These are phyloP conservation scores for Leucocoprinus leucothites DNA, from an alignment of 768 basidiomycete species.

Conservation along the genomic window DNA sequence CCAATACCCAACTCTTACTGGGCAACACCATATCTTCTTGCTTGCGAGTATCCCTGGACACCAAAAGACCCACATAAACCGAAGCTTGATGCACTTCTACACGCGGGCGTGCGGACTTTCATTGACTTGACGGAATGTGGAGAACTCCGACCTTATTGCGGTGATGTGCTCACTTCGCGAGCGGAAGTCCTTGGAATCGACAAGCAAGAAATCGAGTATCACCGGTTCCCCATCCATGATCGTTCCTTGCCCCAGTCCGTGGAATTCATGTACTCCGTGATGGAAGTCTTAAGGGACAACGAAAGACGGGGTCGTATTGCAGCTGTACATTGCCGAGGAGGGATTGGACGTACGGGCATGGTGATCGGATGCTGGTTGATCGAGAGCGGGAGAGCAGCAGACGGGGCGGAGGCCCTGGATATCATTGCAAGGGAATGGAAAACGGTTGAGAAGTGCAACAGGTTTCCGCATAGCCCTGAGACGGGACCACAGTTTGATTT, in stretches of 20 bases:
- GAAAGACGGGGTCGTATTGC: constrained; percentile 52
- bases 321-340: constrained; percentile 81
- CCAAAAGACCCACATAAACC: constrained; percentile 54
- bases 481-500: constrained; percentile 78
- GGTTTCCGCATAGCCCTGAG: constrained; percentile 76
- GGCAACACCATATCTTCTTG: constrained; percentile 70
- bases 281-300: constrained; percentile 60
- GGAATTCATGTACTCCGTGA: constrained; percentile 55
- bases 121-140: constrained; percentile 83
- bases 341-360: constrained; percentile 70
- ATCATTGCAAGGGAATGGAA: constrained; percentile 71
- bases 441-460: constrained; percentile 72
- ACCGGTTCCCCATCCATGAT: constrained; percentile 77
- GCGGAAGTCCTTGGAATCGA: constrained; percentile 56
- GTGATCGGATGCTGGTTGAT: constrained; percentile 74
- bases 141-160: constrained; percentile 66
- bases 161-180: constrained; percentile 44
- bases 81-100: constrained; percentile 72
- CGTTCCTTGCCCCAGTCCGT: constrained; percentile 60
- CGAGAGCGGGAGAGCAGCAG: constrained; percentile 55
- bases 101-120: constrained; percentile 74
- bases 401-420: constrained; percentile 61
- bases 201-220: constrained; percentile 58
- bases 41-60: constrained; percentile 81
- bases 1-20: constrained; percentile 87